Conservation (phyloP, 2,329 filamentous ascomycete species). For the Exophiala lecanii-corni region DNA sequence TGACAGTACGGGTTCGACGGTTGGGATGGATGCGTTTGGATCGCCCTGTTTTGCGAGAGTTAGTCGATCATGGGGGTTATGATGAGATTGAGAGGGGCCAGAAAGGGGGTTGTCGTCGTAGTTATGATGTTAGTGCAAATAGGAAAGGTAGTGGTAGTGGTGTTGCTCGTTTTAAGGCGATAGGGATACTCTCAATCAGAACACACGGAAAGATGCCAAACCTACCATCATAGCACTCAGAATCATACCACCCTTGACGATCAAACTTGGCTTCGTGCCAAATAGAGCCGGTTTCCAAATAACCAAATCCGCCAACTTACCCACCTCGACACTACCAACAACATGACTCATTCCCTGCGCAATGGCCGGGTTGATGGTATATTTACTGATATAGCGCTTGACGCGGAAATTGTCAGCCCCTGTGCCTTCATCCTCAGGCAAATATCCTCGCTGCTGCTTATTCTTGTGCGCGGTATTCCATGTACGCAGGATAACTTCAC, state of each 20-base stretch:
- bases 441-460: conserved; percentile 71
- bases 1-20: conserved; percentile 76
- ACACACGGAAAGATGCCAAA: conserved; percentile 13
- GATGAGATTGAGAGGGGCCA: neutral
- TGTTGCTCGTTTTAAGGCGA: too few species aligned
- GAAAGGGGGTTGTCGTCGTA: neutral
- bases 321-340: conserved; percentile 80
- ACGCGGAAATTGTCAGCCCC: conserved; percentile 86
- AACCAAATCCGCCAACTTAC: conserved; percentile 84
- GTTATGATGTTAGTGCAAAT: neutral
- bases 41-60: conserved; percentile 55
- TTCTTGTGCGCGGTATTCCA: conserved; percentile 99
- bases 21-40: conserved; percentile 79
- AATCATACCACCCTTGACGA: conserved; percentile 86
- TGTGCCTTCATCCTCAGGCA: conserved; percentile 73
- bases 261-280: conserved; percentile 74
- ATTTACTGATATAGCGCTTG: conserved; percentile 90
- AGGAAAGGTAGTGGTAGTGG: neutral
- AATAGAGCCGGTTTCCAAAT: conserved; percentile 83
- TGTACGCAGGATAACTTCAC: conserved; percentile 85
- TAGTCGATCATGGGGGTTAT: neutral
- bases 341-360: conserved; percentile 86
- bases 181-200: too few species aligned
- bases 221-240: conserved; percentile 76
- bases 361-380: conserved; percentile 90